Base-by-base conservation (phyloP, 2,329 filamentous ascomycete genomes). In the Phialocephala sp. region DNA sequence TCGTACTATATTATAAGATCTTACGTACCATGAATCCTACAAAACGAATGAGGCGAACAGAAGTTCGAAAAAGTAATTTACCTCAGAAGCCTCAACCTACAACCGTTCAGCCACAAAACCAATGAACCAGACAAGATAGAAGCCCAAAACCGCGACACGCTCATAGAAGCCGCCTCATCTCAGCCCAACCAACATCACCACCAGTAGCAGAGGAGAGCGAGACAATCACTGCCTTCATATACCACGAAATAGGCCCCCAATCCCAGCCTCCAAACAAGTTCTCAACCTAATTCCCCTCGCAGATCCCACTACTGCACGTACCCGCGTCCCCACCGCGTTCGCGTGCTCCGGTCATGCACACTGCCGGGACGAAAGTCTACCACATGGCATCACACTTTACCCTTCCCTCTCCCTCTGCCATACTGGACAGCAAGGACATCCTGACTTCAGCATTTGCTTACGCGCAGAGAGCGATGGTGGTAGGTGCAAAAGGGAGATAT, bases 171-270 rank as follows among this genome's bases (percentile, higher is more conserved):
- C 6, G 27, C 27, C 27, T 3, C 27, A 3, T 32, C 14, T 54
- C 50, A 54, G 50, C 50, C 50, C 50, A 35, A 54, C 14, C 50
- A 18, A n/a, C 50, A 54, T 12, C 50, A 54, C 22, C 50, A 32
- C 24, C 50, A 54, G 50, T 32, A 54, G 27, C 24, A 54, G 8
- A 2, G 32, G 27, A 54, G 24, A 32, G 24, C 22, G 27, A 54
- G 27, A 54, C 1, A 24, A 32, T 32, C 18, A 47, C 9, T 14
- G 12, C 24, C 50, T 18, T 50, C n/a, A 50, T 50, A 70, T 5
- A 68, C 52, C 35, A 65, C 62, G 66, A 70, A 70, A 69, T 62
- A 68, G 68, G 54, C 37, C 15, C 41, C 35, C 52, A 60, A 39
- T 27, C 39, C 62, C 58, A 35, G 27, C 50, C 15, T 54, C 27